These are phyloP conservation scores for Arthrobotrys iridis DNA, from an alignment of 2,329 filamentous ascomycete genomes.

Conservation along the genomic window DNA sequence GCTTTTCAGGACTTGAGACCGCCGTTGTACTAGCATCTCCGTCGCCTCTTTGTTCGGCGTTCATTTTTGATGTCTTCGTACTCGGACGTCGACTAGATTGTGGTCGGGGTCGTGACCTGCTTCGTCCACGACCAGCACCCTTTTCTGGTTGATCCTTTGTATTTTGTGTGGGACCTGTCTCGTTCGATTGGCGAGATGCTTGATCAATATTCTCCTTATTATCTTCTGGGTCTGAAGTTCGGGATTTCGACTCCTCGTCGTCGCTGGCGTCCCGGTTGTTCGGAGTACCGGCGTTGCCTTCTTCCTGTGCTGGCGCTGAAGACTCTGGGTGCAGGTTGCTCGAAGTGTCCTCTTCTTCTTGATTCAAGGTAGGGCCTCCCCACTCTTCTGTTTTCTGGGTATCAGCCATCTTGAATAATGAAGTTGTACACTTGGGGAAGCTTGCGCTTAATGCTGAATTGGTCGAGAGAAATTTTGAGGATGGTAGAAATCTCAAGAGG, in stretches of 20 bases:
- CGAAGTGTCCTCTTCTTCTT: conserved; percentile 10
- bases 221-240: background rate
- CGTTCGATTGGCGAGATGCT: background rate
- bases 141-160: conserved; percentile 2
- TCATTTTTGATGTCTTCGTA: conserved; percentile 17
- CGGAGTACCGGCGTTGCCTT: background rate
- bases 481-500: background rate
- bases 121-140: conserved; percentile 1
- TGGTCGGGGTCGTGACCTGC: conserved; percentile 11
- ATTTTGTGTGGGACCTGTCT: background rate
- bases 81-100: conserved; percentile 10
- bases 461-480: background rate
- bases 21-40: conserved; percentile 24
- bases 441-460: no score
- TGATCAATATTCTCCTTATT: conserved; percentile 18
- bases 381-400: conserved; percentile 46
- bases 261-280: conserved; percentile 16
- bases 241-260: background rate
- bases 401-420: conserved; percentile 22
- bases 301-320: background rate
- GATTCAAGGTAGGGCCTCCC: conserved; percentile 33
- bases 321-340: conserved; percentile 15
- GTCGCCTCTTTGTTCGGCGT: conserved; percentile 15
- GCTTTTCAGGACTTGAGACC: conserved; percentile 14
- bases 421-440: no score